These are phyloP conservation scores for Aristolochia californica DNA, from an alignment of 164 flowering plant genomes.

Conservation along the genomic window DNA sequence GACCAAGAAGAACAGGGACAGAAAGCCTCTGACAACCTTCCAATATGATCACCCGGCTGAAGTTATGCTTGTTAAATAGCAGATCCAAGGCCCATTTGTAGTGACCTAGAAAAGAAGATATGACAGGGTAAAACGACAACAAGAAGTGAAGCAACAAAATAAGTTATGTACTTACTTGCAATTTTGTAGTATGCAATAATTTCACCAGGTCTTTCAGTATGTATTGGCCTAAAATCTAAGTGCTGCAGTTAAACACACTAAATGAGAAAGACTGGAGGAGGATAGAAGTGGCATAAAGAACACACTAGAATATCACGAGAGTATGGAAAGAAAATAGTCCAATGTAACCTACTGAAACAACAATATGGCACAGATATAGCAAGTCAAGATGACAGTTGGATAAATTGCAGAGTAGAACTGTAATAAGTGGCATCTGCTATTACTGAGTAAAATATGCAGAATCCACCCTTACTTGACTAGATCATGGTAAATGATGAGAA, in stretches of 20 bases:
- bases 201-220: slow-evolving; percentile 86
- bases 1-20: background rate
- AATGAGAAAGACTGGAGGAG: slow-evolving; percentile 16
- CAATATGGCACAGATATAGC: no score
- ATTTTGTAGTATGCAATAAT: slow-evolving; percentile 93
- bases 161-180: slow-evolving; percentile 50
- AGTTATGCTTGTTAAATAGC: slow-evolving; percentile 75
- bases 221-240: slow-evolving; percentile 61
- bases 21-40: slow-evolving; percentile 52
- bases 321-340: no score
- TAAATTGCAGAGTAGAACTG: no score
- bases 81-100: slow-evolving; percentile 93
- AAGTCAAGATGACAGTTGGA: no score
- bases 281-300: no score
- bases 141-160: slow-evolving; percentile 1
- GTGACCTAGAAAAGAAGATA: slow-evolving; percentile 46
- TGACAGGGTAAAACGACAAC: slow-evolving; percentile 4
- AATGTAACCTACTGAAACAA: no score
- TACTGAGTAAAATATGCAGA: no score
- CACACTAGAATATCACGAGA: no score
- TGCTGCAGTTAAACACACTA: slow-evolving; percentile 40
- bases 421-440: no score
- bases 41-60: slow-evolving; percentile 75
- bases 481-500: no score
- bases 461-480: no score